Evolutionary conservation across 1,139 yeast species (phyloP), one percentile per base, ranked within the genome.

Genomic region (Waltiozyma sp.): DNA sequence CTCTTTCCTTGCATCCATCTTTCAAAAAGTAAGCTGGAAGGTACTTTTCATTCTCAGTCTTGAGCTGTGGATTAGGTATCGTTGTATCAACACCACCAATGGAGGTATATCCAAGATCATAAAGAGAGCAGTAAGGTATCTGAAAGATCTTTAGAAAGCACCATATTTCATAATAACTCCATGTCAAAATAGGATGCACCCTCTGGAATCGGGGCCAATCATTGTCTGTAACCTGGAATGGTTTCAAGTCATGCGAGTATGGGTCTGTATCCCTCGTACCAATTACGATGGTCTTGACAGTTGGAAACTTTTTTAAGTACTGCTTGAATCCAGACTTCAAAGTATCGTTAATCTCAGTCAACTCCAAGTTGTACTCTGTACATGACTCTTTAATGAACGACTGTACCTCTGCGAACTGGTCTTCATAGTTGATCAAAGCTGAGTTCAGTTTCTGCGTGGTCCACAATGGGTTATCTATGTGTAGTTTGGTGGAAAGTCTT

Each of bases 201-300:
- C 96, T 64, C 49, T 79, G 61, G 57, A 87, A 87, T 35, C 67
- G 64, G n/a, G 96, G 96, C 96, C 96, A 87, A 42, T 86, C 77
- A 48, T 77, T 81, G 57, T 87, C 95, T 0, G 96, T 87, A 37
- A 55, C 59, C 53, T 84, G 88, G 46, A 80, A 72, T 43, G 69
- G 69, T 15, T 65, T 49, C 35, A 87, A 65, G 14, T 63, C 50
- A 1, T 63, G 62, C 0, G 93, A 88, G 56, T 72, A 82, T 0
- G 96, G 96, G 56, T 87, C 96, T 4, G 83, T 73, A 46, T 82
- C 72, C 42, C 96, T 69, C 16, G 85, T 85, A 1, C 96, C 96
- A 2, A 87, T 91, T 28, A 87, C 68, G 1, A 87, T 77, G 15
- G 87, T 78, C 54, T 73, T 72, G 28, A 82, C 64, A 2, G 66